Percentiles rank a stretch among this genome's conserved stretches.
phyloP scores from a whole-genome alignment of 495 filamentous ascomycete species.

The Tuber microsphaerosporum region DNA sequence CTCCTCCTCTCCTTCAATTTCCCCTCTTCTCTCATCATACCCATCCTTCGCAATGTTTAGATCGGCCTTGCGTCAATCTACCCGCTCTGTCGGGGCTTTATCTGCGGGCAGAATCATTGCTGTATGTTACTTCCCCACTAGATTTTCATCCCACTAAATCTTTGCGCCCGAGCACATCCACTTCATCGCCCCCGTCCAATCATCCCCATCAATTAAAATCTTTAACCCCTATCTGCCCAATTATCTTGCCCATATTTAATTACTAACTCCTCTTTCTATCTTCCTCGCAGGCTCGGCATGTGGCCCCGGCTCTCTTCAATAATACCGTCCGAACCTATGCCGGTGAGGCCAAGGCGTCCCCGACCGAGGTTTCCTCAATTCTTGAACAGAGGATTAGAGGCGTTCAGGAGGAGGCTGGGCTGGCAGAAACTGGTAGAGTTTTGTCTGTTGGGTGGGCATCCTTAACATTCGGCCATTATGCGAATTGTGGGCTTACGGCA shows the following conservation, averaged over 20 bases:
- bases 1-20: constrained; percentile 28
- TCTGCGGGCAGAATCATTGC: constrained; percentile 84
- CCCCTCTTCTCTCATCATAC: constrained; percentile 46
- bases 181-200: constrained; percentile 16
- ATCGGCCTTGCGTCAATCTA: constrained; percentile 92
- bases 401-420: constrained; percentile 88
- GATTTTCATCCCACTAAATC: constrained; percentile 4
- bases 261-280: constrained; percentile 45
- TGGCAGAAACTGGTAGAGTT: constrained; percentile 98
- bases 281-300: constrained; percentile 66
- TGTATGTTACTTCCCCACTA: constrained; percentile 60
- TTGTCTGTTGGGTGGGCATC: constrained; percentile 89
- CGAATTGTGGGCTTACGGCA: background rate
- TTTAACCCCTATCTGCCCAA: constrained; percentile 38
- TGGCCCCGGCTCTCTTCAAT: constrained; percentile 65
- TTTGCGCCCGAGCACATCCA: constrained; percentile 2
- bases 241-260: constrained; percentile 22
- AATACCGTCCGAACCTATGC: constrained; percentile 82
- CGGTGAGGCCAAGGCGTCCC: constrained; percentile 84
- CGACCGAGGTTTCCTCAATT: constrained; percentile 97
- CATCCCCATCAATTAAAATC: constrained; percentile 37
- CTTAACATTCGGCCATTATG: background rate
- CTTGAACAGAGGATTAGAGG: constrained; percentile 98
- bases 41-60: constrained; percentile 78
- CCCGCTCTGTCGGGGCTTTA: constrained; percentile 85